Percentiles rank a stretch among this genome's conserved stretches.
Evolutionary conservation across 164 flowering plant species (phyloP).

Genomic region (Dillenia suffruticosa): DNA sequence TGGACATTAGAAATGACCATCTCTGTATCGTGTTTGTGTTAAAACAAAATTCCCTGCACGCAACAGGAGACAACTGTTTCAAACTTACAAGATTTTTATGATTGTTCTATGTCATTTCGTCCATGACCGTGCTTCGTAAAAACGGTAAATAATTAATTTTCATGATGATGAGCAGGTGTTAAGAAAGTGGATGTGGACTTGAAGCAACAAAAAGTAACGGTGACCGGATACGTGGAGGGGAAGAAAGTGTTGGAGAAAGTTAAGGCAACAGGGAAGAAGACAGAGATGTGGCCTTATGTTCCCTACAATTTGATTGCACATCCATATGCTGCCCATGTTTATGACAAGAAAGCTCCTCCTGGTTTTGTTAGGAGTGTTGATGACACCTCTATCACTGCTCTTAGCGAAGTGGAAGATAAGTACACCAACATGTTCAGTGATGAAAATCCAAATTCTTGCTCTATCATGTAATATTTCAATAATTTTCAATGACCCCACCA

Average conservation of each 20-base stretch:
- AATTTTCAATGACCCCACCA: too few species aligned
- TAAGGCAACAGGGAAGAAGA: constrained; percentile 59
- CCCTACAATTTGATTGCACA: constrained; percentile 63
- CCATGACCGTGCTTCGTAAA: too few species aligned
- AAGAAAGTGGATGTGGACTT: constrained; percentile 65
- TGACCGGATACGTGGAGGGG: constrained; percentile 65
- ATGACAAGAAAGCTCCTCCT: constrained; percentile 91
- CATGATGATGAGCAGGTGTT: constrained; percentile 40
- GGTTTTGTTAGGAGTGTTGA: constrained; percentile 48
- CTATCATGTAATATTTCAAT: constrained; percentile 45
- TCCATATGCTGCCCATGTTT: constrained; percentile 64
- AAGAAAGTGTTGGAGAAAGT: constrained; percentile 67
- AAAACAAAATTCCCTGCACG: background rate
- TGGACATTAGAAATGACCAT: background rate
- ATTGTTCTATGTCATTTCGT: too few species aligned
- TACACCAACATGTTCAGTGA: constrained; percentile 74
- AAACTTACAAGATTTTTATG: too few species aligned
- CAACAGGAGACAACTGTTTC: too few species aligned
- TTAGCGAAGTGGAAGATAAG: constrained; percentile 38
- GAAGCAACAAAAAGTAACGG: constrained; percentile 81
- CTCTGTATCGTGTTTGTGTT: background rate
- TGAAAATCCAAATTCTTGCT: constrained; percentile 85
- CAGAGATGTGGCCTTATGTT: constrained; percentile 84
- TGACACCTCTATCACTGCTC: constrained; percentile 25
- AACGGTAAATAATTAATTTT: background rate